Evolutionary conservation across 169 alveolate genomes (phyloP).

Genomic region (Plasmodium cynomolgi): DNA sequence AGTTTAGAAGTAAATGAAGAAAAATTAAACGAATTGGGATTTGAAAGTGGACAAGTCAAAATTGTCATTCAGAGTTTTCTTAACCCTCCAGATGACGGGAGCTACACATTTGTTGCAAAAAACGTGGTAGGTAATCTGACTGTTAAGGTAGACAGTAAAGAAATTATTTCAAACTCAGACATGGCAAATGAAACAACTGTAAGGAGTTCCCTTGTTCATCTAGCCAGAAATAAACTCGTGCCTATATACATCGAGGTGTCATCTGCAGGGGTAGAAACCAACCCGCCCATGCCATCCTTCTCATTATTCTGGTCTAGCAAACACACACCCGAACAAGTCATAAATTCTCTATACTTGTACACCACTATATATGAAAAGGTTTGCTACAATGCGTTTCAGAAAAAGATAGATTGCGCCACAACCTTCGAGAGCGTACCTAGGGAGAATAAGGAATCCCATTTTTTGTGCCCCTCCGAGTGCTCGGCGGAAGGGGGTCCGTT

Average conservation of each 20-base stretch:
- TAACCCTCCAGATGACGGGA: slow-evolving; percentile 21
- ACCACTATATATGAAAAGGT: slow-evolving; percentile 57
- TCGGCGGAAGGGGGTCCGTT: background rate
- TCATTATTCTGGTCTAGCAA: slow-evolving; percentile 52
- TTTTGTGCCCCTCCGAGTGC: slow-evolving; percentile 55
- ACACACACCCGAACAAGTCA: slow-evolving; percentile 49
- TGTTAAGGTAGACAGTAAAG: slow-evolving; percentile 45
- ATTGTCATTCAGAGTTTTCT: slow-evolving; percentile 59
- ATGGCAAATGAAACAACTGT: background rate
- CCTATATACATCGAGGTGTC: slow-evolving; percentile 59
- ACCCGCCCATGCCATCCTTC: slow-evolving; percentile 31
- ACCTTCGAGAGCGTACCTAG: slow-evolving; percentile 47
- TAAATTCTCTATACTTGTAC: slow-evolving; percentile 48
- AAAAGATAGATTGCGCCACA: slow-evolving; percentile 36
- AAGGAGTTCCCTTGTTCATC: slow-evolving; percentile 19
- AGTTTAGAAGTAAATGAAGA: slow-evolving; percentile 32
- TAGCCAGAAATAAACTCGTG: slow-evolving; percentile 27
- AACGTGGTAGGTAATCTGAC: slow-evolving; percentile 28
- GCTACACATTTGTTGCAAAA: slow-evolving; percentile 44
- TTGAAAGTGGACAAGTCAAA: slow-evolving; percentile 54
- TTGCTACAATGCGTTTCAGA: slow-evolving; percentile 34
- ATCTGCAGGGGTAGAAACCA: slow-evolving; percentile 7
- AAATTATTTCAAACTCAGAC: slow-evolving; percentile 38
- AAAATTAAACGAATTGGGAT: slow-evolving; percentile 37
- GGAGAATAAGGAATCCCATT: slow-evolving; percentile 37